Evolutionary conservation across 495 filamentous ascomycete species (phyloP), one percentile per base, ranked within the genome.

Genomic region (Aspergillus mulundensis): DNA sequence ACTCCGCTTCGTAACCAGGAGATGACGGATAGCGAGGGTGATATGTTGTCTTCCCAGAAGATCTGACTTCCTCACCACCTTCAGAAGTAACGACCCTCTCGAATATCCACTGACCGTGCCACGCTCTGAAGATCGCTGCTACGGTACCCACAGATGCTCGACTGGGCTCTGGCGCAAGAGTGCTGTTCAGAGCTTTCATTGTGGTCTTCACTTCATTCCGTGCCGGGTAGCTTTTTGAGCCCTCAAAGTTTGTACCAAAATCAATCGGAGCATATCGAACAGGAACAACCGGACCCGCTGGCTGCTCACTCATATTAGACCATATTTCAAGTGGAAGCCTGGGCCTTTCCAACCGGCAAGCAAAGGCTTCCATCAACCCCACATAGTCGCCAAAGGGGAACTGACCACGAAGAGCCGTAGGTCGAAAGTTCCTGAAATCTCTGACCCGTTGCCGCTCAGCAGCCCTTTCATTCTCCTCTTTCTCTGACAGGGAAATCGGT

Each of bases 351-450:
- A 14, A 91, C 58, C 1, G 81, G 79, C 7, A 65, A 7, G 86
- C 76, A 54, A 90, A 83, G 6, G 83, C 79, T 61, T 92, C 86
- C 81, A 95, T 86, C 3, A 91, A 68, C 46, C 84, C 90, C 15
- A 87, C 67, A 66, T 93, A 93, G 66, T 95, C 91, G 19, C 82
- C 83, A 82, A 91, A 89, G 21, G 88, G 89, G 55, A 88, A 93
- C 58, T 92, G 88, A 0, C 83, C 70, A 7, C 87, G 63, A 50
- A 69, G 40, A 57, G 69, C 56, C 12, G 67, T 58, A 6, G 78
- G 66, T 14, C 64, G 59, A 7, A 62, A 43, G 7, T 53, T 23
- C 47, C 76, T 60, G 5, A 72, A 56, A 34, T 56, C 40, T 7
- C 70, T 68, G 5, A 69, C 52, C 10, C 15, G 41, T 40, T 61